Conservation (phyloP, 2,329 filamentous ascomycete genomes). For the Colletotrichum sp. region DNA sequence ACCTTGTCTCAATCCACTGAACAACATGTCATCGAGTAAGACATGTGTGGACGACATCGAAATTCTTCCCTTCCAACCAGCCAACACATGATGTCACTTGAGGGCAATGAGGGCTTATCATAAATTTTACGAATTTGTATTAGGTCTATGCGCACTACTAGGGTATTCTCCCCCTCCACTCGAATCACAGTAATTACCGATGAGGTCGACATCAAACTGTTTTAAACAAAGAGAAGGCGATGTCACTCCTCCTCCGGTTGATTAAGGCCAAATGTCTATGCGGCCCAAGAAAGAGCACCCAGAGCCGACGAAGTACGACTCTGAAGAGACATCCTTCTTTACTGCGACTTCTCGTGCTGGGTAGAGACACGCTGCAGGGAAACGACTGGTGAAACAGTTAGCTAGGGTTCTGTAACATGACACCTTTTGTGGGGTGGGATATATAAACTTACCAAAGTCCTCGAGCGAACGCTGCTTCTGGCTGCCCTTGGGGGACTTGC, state of each 20-base stretch:
- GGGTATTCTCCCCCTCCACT: conserved; percentile 15
- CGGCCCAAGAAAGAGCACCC: conserved; percentile 1
- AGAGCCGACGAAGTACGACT: not conserved
- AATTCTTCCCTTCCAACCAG: not conserved
- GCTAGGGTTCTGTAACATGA: conserved; percentile 26
- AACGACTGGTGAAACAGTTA: conserved; percentile 70
- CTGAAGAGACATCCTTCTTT: conserved; percentile 32
- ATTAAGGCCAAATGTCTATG: conserved; percentile 14
- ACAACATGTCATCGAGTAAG: not conserved
- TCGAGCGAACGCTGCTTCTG: conserved; percentile 85
- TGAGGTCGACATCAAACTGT: conserved; percentile 21
- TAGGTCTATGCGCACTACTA: conserved; percentile 15
- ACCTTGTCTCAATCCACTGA: not conserved
- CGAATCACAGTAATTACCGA: conserved; percentile 20
- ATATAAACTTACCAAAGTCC: conserved; percentile 74
- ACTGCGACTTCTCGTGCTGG: conserved; percentile 88
- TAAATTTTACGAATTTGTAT: conserved; percentile 20
- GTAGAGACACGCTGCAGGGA: conserved; percentile 89
- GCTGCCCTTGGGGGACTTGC: conserved; percentile 81
- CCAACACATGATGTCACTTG: not conserved
- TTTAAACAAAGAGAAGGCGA: conserved; percentile 22
- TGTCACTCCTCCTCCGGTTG: conserved; percentile 10
- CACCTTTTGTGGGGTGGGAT: conserved; percentile 28
- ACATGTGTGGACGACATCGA: not conserved
- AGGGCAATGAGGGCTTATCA: not conserved